Percentiles rank a stretch among this genome's conserved stretches.
Evolutionary conservation across 768 basidiomycete genomes (phyloP).

Genomic region (Sporobolomyces roseus): DNA sequence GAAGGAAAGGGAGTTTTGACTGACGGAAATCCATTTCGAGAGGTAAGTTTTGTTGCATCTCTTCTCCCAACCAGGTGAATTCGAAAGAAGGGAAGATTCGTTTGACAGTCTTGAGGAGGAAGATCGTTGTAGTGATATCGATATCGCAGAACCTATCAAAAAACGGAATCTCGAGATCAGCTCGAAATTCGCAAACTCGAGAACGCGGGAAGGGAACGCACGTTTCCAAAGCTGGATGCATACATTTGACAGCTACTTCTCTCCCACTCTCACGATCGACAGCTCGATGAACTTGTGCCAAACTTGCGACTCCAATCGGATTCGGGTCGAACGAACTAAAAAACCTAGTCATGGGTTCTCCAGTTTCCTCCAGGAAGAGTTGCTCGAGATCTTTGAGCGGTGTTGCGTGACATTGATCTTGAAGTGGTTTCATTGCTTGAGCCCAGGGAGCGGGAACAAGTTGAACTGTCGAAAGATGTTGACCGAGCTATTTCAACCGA

Average conservation of each 20-base stretch:
- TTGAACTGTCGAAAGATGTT: conserved; percentile 67
- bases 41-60: conserved; percentile 85
- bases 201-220: conserved; percentile 50
- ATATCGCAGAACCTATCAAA: conserved; percentile 56
- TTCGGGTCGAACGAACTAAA: conserved; percentile 79
- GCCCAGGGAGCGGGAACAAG: conserved; percentile 66
- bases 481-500: conserved; percentile 56
- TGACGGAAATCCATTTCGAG: conserved; percentile 84
- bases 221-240: conserved; percentile 88
- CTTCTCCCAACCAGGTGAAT: conserved; percentile 63
- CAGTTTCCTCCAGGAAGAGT: conserved; percentile 77
- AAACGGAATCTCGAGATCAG: neutral
- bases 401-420: conserved; percentile 91
- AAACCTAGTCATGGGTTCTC: conserved; percentile 63
- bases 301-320: conserved; percentile 90
- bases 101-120: conserved; percentile 73
- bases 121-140: conserved; percentile 54
- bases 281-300: conserved; percentile 92
- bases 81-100: conserved; percentile 94
- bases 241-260: conserved; percentile 76
- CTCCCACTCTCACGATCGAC: conserved; percentile 65
- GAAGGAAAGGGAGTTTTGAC: neutral
- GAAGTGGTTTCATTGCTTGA: conserved; percentile 57
- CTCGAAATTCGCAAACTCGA: neutral
- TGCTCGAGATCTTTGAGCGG: conserved; percentile 69